Conservation (phyloP, 2,329 filamentous ascomycete genomes). For the Gnomoniopsis smithogilvyi region DNA sequence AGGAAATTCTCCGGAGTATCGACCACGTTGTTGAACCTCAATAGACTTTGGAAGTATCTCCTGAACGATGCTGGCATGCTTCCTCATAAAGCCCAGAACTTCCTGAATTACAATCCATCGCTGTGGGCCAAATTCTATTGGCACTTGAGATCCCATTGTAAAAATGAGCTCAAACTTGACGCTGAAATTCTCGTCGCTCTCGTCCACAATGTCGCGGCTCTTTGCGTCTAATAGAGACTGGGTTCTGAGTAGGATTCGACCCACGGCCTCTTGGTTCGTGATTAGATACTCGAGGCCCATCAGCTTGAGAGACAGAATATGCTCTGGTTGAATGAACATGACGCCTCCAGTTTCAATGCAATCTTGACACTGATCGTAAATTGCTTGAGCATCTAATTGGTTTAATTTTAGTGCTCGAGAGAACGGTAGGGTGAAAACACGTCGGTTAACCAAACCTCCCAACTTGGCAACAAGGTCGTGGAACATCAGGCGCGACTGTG, state of each 20-base stretch:
- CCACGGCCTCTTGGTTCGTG: constrained; percentile 25
- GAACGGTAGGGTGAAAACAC: constrained; percentile 57
- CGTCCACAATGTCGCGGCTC: constrained; percentile 58
- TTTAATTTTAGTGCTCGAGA: constrained; percentile 44
- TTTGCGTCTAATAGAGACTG: constrained; percentile 42
- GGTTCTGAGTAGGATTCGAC: constrained; percentile 32
- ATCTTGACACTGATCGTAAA: constrained; percentile 37
- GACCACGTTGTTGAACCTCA: constrained; percentile 32
- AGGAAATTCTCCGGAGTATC: constrained; percentile 38
- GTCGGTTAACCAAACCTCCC: constrained; percentile 52
- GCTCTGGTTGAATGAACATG: constrained; percentile 60
- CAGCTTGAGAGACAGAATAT: constrained; percentile 61
- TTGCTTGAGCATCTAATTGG: constrained; percentile 24
- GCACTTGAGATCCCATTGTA: constrained; percentile 51
- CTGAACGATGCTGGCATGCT: constrained; percentile 28
- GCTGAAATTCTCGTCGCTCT: constrained; percentile 63
- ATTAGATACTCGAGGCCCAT: constrained; percentile 53
- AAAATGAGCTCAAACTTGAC: constrained; percentile 62
- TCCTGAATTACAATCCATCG: constrained; percentile 56
- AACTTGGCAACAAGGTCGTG: constrained; percentile 53
- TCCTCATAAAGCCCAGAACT: constrained; percentile 42
- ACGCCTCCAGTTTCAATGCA: constrained; percentile 52
- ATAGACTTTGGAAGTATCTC: constrained; percentile 33
- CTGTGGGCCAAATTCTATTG: constrained; percentile 49
- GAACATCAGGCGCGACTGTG: constrained; percentile 59